Percentiles rank a stretch among this genome's conserved stretches.
Conservation (phyloP, 1,139 yeast species). For the Yamadazyma siamensis region DNA sequence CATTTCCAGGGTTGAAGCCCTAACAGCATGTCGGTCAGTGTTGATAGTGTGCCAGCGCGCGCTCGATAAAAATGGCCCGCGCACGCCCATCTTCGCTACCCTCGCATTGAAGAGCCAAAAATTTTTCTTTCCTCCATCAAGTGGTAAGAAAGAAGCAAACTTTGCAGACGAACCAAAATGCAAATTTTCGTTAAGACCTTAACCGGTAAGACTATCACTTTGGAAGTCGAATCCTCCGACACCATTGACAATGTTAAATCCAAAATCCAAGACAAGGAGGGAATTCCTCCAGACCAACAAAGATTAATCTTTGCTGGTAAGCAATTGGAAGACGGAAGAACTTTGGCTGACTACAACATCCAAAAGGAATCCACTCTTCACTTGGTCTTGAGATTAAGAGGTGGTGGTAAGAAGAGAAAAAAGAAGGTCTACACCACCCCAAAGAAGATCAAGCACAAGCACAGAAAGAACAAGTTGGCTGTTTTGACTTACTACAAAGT, state of each 20-base stretch:
- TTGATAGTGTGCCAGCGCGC: conserved; percentile 3
- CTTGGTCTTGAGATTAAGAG: conserved; percentile 97
- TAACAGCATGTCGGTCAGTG: too few relatives aligned
- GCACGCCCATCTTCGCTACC: conserved; percentile 1
- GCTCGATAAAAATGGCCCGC: conserved; percentile 2
- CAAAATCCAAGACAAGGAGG: conserved; percentile 99
- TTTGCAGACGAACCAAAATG: conserved; percentile 63
- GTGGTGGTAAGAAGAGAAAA: conserved; percentile 99
- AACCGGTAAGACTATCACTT: conserved; percentile 98
- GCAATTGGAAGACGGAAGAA: conserved; percentile 99
- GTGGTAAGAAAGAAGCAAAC: conserved; percentile 54
- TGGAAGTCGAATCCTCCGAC: conserved; percentile 98
- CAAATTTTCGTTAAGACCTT: conserved; percentile 98
- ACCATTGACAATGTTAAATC: conserved; percentile 99
- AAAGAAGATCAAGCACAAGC: conserved; percentile 99
- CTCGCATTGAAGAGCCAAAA: conserved; percentile 1
- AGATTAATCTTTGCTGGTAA: conserved; percentile 99
- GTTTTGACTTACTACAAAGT: conserved; percentile 99
- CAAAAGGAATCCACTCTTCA: conserved; percentile 99
- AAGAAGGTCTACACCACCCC: conserved; percentile 99
- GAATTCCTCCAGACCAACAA: conserved; percentile 99
- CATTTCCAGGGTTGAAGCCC: too few relatives aligned
- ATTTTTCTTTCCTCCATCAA: conserved; percentile 9
- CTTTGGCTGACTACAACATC: conserved; percentile 99
- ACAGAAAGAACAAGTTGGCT: conserved; percentile 98